Percentiles rank a stretch among this genome's conserved stretches.
Evolutionary conservation across 495 filamentous ascomycete genomes (phyloP).

Genomic region (Coniosporium apollinis): DNA sequence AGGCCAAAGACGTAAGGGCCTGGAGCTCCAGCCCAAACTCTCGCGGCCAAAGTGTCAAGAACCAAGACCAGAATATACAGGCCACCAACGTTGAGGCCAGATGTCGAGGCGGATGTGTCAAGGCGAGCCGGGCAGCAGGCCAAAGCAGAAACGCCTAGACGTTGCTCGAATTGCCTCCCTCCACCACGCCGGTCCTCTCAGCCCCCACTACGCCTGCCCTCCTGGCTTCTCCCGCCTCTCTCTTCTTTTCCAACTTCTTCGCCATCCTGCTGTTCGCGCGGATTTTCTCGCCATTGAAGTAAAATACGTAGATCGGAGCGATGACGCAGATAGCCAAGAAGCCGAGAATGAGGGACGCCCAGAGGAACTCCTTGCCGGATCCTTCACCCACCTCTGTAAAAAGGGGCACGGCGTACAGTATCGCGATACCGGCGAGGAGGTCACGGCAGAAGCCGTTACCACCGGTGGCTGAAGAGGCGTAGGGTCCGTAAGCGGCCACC

Average conservation of each 20-base stretch:
- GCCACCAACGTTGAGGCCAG: too few species aligned
- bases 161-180: too few species aligned
- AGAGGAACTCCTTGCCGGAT: not conserved
- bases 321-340: conserved; percentile 55
- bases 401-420: conserved; percentile 58
- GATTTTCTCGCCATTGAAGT: conserved; percentile 54
- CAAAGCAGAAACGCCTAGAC: too few species aligned
- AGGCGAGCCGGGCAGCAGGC: too few species aligned
- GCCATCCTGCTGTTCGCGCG: conserved; percentile 59
- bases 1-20: too few species aligned
- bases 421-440: conserved; percentile 66
- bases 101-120: too few species aligned
- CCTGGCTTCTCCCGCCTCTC: conserved; percentile 5
- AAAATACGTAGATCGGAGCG: conserved; percentile 56
- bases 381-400: conserved; percentile 28
- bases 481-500: conserved; percentile 64
- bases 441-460: conserved; percentile 64
- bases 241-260: conserved; percentile 25
- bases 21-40: too few species aligned
- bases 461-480: conserved; percentile 63
- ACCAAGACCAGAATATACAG: too few species aligned
- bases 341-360: conserved; percentile 53
- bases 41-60: too few species aligned
- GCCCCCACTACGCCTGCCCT: too few species aligned
- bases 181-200: too few species aligned